Conservation (phyloP, 2,329 filamentous ascomycete species). For the Emmonsiellopsis sp. region DNA sequence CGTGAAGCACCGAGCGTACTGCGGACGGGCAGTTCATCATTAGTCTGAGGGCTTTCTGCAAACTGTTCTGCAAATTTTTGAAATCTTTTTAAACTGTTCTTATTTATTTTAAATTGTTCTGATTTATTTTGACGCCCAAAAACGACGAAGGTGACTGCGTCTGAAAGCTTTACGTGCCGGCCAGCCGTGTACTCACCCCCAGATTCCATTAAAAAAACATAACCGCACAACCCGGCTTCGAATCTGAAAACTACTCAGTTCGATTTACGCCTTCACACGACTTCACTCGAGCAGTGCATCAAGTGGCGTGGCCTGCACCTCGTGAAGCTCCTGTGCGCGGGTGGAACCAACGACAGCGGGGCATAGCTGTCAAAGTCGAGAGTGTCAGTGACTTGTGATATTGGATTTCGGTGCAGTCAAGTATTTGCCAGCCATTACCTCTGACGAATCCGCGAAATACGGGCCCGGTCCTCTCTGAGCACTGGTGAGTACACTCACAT, state of each 20-base stretch:
- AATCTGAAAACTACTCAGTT: background rate
- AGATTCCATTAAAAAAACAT: background rate
- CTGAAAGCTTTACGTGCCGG: background rate
- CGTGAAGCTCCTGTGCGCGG: background rate
- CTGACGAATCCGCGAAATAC: background rate
- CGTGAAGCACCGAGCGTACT: background rate
- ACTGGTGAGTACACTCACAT: background rate
- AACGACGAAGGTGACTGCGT: background rate
- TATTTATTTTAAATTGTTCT: background rate
- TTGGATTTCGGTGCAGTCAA: background rate
- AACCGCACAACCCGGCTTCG: background rate
- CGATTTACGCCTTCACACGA: background rate
- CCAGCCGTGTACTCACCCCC: background rate
- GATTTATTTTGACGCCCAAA: background rate
- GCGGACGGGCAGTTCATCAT: background rate
- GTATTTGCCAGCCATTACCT: background rate
- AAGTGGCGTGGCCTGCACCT: background rate
- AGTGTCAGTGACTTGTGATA: background rate
- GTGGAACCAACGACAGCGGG: background rate
- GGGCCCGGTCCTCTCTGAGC: background rate
- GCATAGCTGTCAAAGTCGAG: background rate
- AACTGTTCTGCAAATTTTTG: background rate
- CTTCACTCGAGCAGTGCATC: background rate
- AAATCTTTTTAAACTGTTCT: background rate
- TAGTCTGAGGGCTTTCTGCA: background rate